Evolutionary conservation across 495 filamentous ascomycete genomes (phyloP).

Genomic region (Penicillium subrubescens): DNA sequence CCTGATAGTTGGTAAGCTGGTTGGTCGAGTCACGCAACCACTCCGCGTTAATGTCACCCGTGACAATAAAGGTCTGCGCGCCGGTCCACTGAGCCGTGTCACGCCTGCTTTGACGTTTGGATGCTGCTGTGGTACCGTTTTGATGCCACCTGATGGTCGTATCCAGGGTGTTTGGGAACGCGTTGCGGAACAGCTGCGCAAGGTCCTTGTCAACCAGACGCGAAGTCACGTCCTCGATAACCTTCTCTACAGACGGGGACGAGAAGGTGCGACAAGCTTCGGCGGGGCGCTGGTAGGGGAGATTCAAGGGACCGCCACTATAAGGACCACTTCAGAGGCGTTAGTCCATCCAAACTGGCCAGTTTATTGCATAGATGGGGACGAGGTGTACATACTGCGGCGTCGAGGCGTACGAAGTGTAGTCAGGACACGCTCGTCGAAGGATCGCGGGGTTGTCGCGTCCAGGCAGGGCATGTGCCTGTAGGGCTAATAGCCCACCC

Average conservation of each 20-base stretch:
- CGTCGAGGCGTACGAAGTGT: constrained; percentile 47
- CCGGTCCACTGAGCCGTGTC: constrained; percentile 73
- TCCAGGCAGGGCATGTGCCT: constrained; percentile 28
- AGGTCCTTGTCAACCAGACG: constrained; percentile 86
- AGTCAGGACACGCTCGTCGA: constrained; percentile 53
- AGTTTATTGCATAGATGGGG: not conserved
- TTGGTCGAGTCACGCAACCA: constrained; percentile 98
- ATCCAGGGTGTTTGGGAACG: constrained; percentile 94
- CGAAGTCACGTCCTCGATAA: constrained; percentile 78
- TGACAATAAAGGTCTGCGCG: constrained; percentile 92
- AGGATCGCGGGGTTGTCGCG: constrained; percentile 36
- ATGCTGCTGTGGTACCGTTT: constrained; percentile 43
- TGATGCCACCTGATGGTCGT: constrained; percentile 84
- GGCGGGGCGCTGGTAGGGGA: constrained; percentile 89
- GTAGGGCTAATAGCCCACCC: constrained; percentile 29
- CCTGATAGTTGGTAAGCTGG: constrained; percentile 87
- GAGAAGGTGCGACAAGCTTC: constrained; percentile 83
- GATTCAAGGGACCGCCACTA: constrained; percentile 73
- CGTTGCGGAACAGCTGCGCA: constrained; percentile 91
- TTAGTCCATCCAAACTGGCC: not conserved
- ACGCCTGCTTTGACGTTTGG: constrained; percentile 39
- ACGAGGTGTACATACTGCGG: constrained; percentile 43
- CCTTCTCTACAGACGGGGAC: constrained; percentile 80
- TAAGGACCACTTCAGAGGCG: constrained; percentile 61
- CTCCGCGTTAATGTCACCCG: constrained; percentile 97